Evolutionary conservation across 805 yeast genomes (phyloP).

Genomic region (Spathaspora passalidarum): DNA sequence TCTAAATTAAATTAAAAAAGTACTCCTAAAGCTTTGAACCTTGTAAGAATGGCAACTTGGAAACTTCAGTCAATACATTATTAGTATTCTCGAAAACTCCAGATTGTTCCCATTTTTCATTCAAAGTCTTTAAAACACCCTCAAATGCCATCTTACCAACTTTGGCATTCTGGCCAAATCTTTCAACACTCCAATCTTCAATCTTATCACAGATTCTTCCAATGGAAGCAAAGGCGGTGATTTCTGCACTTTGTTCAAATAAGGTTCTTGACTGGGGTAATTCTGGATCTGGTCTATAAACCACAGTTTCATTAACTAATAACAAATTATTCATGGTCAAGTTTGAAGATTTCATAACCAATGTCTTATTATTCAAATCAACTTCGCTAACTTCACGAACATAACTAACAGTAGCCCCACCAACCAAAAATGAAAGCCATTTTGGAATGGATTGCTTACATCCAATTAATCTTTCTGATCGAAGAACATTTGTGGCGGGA

Average conservation of each 20-base stretch:
- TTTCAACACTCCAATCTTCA: conserved; percentile 88
- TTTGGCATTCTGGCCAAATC: conserved; percentile 84
- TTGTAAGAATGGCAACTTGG: conserved; percentile 6
- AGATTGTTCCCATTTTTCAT: conserved; percentile 42
- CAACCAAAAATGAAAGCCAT: conserved; percentile 74
- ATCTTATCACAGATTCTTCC: conserved; percentile 69
- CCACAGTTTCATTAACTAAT: conserved; percentile 84
- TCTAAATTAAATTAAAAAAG: no score
- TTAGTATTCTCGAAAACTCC: conserved; percentile 32
- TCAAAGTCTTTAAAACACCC: conserved; percentile 56
- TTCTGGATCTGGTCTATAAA: conserved; percentile 64
- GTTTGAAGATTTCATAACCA: conserved; percentile 82
- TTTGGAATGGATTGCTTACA: conserved; percentile 82
- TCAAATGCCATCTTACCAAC: conserved; percentile 87
- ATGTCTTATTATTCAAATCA: conserved; percentile 58
- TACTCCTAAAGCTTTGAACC: background rate
- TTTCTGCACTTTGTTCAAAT: conserved; percentile 82
- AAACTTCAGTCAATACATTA: conserved; percentile 8
- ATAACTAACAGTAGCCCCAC: conserved; percentile 68
- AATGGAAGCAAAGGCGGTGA: conserved; percentile 79
- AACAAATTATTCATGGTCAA: conserved; percentile 75
- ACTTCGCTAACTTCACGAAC: conserved; percentile 89
- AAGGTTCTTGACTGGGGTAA: conserved; percentile 52
- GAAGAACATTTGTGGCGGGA: conserved; percentile 48
- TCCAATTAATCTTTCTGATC: conserved; percentile 85